Base-by-base conservation (phyloP, 2,329 filamentous ascomycete genomes). In the Cadophora malorum region DNA sequence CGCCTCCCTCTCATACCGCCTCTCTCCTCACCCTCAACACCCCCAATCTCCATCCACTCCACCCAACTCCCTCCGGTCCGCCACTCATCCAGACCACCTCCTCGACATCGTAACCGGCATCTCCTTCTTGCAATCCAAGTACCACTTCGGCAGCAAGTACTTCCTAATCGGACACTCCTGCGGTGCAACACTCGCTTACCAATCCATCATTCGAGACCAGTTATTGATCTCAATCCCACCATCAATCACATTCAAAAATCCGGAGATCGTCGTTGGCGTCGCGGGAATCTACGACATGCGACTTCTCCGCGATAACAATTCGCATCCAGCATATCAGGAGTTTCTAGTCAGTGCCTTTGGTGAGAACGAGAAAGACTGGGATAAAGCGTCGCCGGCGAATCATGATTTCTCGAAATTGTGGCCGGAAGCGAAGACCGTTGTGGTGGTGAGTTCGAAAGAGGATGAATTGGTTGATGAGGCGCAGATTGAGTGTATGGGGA, bases 261-360 rank as follows among this genome's bases (percentile, higher is more conserved):
- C 88, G 0, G 75, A 79, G 1, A 85, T 84, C 2, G 78, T 91
- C 19, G 76, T 91, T 3, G 85, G 88, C 41, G 78, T 91, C 23
- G 85, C 86, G 65, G 90, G 91, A 0, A 86, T 93, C 25, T 92
- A 92, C 77, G 86, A 91, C 74, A 78, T 93, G 25, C 64, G 47
- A 19, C 33, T 73, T 5, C 67, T 74, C 1, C 63, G 69, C 21
- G 71, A 74, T 1, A 70, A 45, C 6, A 60, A 74, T 45, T 23
- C 63, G 4, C 64, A 71, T 49, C 66, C 72, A 19, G 68, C 63
- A n/a, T 75, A 74, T 45, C 66, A 70, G 7, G 67, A 69, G 0
- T 74, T 74, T 28, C 55, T 72, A 12, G 64, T 49, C 10, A 81
- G 81, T 8, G 83, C 82, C 0, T 78, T 92, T 23, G 77, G 85